These are phyloP conservation scores for Termitomyces sp. DNA, from an alignment of 768 basidiomycete species.

Conservation along the genomic window DNA sequence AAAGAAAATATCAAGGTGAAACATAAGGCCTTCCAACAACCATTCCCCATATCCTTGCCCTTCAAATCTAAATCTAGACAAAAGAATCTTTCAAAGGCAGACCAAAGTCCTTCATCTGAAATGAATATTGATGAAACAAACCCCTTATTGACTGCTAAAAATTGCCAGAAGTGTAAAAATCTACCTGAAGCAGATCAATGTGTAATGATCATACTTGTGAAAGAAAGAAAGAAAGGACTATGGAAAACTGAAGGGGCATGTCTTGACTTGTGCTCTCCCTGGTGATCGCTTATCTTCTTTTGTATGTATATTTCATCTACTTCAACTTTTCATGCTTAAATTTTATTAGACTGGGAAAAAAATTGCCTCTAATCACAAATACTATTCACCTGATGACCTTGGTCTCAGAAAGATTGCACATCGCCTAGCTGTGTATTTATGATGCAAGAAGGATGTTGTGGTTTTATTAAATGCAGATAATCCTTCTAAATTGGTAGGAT, in stretches of 20 bases:
- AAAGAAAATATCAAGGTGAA: not conserved
- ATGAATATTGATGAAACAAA: no score
- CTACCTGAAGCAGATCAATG: not conserved
- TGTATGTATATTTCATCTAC: not conserved
- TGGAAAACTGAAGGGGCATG: no score
- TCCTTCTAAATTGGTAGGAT: not conserved
- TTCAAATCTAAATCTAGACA: not conserved
- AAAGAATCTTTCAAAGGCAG: not conserved
- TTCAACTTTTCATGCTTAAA: not conserved
- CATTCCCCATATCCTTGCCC: not conserved
- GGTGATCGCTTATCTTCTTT: not conserved
- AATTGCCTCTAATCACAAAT: not conserved
- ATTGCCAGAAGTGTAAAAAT: not conserved
- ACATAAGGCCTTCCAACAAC: not conserved
- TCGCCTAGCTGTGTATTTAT: not conserved
- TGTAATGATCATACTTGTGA: not conserved
- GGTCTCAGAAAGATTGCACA: not conserved
- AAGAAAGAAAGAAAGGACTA: not conserved
- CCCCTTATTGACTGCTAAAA: not conserved
- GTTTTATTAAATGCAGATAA: not conserved
- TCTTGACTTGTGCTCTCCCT: constrained; percentile 4
- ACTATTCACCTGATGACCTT: not conserved
- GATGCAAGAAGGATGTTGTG: no score
- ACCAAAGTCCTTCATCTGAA: no score
- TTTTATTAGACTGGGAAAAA: not conserved